Base-by-base conservation (phyloP, 768 basidiomycete species). In the Boletus patriciae region DNA sequence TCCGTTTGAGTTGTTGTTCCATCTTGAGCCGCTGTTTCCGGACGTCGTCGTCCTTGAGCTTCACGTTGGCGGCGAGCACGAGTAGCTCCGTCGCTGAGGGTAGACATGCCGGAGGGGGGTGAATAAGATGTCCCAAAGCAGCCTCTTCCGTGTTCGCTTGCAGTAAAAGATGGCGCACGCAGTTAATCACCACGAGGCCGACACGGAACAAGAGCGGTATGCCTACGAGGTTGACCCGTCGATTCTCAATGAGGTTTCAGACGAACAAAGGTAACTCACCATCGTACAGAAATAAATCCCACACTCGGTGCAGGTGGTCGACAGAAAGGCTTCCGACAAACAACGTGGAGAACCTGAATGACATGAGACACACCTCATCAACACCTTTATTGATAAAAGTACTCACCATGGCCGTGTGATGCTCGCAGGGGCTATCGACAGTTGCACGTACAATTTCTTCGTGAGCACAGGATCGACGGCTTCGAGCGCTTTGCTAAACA, bases 261-360 rank as follows among this genome's bases (percentile, higher is more conserved):
- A 19, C 6, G 9, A 21, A 11, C 33, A 19, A 34, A 18, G 21
- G 10, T 19, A 9, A 56, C 75, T 27, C 67, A 90, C 90, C 91
- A 73, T 93, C 91, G 60, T 80, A 89, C 19, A 93, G 70, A 66
- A 92, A 92, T 3, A 93, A 66, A 66, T 92, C 92, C 91, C 92
- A 93, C 13, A 91, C 79, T 27, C 92, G 78, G 55, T 86, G 82
- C 16, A 91, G 72, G 63, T 85, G 83, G 3, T 87, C 83, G 0
- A 74, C 67, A 0, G 91, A 87, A 15, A 92, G 76, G 1, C 78
- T 78, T 11, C 83, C 83, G 2, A 85, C 86, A 52, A 92, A 93
- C 16, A 92, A 66, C 3, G 83, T 80, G 0, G 83, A 81, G 59
- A 93, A 90, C 90, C 90, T 90, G 54, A 1, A 11, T 34, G 6